Conservation (phyloP, 495 filamentous ascomycete species). For the Coniosporium apollinis region DNA sequence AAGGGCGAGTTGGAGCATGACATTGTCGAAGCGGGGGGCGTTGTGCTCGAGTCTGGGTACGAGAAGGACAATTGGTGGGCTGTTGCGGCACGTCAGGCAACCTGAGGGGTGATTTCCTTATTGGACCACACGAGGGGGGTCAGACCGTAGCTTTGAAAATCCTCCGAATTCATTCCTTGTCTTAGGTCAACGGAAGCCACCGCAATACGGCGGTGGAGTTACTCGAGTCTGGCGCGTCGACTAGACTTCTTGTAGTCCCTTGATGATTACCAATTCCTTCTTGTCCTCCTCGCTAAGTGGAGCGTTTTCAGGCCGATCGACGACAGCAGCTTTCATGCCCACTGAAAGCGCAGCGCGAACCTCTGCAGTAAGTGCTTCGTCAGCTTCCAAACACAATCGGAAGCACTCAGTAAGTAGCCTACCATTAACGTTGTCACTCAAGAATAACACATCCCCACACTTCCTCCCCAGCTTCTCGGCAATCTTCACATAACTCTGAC, state of each 20-base stretch:
- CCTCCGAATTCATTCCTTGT: no score
- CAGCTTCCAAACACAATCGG: constrained; percentile 1
- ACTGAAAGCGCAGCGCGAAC: constrained; percentile 45
- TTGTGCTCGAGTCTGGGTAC: constrained; percentile 67
- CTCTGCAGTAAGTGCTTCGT: constrained; percentile 24
- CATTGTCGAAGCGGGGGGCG: constrained; percentile 55
- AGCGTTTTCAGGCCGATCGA: constrained; percentile 48
- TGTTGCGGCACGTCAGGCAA: constrained; percentile 34
- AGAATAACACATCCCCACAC: constrained; percentile 38
- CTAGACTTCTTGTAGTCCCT: constrained; percentile 2
- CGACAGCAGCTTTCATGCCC: constrained; percentile 43
- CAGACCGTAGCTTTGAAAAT: no score
- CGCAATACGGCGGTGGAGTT: no score
- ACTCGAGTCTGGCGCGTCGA: no score
- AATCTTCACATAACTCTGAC: constrained; percentile 44
- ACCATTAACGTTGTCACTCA: constrained; percentile 50
- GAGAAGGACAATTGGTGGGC: constrained; percentile 99
- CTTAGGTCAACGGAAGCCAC: no score
- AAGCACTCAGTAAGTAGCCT: constrained; percentile 1
- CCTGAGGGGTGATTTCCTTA: no score
- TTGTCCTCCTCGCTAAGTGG: constrained; percentile 19
- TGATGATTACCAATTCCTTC: constrained; percentile 1
- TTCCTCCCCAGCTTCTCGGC: constrained; percentile 23
- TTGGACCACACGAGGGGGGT: no score
- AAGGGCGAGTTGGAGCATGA: constrained; percentile 77